A percentile compares a stretch with the other conserved stretches of the same genome.
These are phyloP conservation scores for Trichomonas vaginalis DNA, from an alignment of 208 protist genomes.

Conservation along the genomic window DNA sequence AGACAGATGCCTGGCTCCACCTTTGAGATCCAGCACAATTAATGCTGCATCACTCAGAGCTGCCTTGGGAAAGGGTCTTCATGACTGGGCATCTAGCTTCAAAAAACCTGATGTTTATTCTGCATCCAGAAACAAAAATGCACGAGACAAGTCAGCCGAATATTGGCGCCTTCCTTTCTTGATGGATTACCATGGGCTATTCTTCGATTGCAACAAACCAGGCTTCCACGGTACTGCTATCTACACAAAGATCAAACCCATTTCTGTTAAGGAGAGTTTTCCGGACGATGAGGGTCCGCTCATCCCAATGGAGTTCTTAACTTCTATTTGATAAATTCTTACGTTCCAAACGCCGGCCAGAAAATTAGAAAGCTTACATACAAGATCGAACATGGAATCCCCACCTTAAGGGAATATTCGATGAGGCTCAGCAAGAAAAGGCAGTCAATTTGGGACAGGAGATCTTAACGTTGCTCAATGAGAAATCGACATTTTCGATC, in stretches of 20 bases:
- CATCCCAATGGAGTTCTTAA: background rate
- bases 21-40: background rate
- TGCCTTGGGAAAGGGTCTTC: background rate
- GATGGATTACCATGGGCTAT: background rate
- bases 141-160: background rate
- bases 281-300: background rate
- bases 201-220: background rate
- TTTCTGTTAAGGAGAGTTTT: background rate
- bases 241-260: background rate
- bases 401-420: background rate
- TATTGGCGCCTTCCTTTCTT: background rate
- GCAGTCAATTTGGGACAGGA: background rate
- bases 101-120: background rate
- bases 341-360: background rate
- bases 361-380: background rate
- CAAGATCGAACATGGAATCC: background rate
- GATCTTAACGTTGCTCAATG: slow-evolving; percentile 13
- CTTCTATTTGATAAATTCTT: background rate
- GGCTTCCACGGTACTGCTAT: background rate
- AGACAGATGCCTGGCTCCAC: too few relatives aligned
- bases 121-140: background rate
- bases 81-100: background rate
- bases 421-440: background rate
- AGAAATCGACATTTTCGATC: background rate
- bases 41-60: background rate